phyloP scores from a whole-genome alignment of 2,329 filamentous ascomycete species.

The Colletotrichum higginsianum region DNA sequence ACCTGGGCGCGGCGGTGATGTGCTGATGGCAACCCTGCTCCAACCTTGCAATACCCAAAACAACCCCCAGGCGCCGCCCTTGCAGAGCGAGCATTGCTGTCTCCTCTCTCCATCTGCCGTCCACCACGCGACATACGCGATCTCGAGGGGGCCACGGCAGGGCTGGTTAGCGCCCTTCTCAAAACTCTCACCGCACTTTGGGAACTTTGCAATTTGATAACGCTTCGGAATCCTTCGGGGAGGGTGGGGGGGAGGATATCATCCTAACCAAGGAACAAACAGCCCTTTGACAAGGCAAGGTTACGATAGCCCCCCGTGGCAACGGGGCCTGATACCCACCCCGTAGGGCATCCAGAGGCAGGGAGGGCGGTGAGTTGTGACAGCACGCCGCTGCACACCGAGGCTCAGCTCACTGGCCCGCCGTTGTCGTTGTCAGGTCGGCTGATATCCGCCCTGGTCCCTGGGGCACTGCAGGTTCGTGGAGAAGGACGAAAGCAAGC shows the following conservation, averaged over 20 bases:
- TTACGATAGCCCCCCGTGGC: conserved; percentile 9
- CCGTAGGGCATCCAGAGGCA: conserved; percentile 13
- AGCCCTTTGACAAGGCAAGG: conserved; percentile 1
- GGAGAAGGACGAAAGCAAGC: conserved; percentile 10
- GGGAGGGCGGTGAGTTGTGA: background rate
- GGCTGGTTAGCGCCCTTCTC: conserved; percentile 29
- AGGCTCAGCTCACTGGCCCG: background rate
- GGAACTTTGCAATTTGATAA: conserved; percentile 9
- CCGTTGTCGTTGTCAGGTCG: background rate
- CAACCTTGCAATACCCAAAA: background rate
- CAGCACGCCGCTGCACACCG: conserved; percentile 13
- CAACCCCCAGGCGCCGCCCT: conserved; percentile 21
- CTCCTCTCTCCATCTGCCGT: background rate
- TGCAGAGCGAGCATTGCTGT: background rate
- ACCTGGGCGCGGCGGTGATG: background rate
- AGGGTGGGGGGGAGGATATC: background rate
- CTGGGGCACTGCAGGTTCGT: conserved; percentile 5
- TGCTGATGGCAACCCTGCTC: conserved; percentile 8
- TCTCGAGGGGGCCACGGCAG: conserved; percentile 25
- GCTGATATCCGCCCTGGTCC: conserved; percentile 11
- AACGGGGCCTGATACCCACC: conserved; percentile 13
- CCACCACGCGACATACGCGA: conserved; percentile 26
- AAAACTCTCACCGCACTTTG: conserved; percentile 38
- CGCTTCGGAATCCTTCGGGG: too few species aligned
- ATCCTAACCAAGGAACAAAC: conserved; percentile 18